Conservation (phyloP, 495 filamentous ascomycete species). For the Thozetella sp. region DNA sequence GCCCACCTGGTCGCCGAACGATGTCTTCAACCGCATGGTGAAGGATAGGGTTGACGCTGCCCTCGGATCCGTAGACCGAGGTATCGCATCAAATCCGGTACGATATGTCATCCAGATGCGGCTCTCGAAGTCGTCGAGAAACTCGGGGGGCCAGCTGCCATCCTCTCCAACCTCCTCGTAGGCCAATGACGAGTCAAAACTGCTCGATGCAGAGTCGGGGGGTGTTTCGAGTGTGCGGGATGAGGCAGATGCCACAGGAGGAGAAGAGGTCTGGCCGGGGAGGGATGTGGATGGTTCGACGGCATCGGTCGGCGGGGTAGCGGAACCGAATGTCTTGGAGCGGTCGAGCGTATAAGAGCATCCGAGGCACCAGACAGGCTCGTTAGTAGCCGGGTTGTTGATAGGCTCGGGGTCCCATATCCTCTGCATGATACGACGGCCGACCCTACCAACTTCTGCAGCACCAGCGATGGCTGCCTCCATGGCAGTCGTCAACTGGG, state of each 20-base stretch:
- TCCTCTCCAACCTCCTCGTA: constrained; percentile 49
- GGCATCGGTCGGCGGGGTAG: constrained; percentile 18
- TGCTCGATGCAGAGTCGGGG: constrained; percentile 45
- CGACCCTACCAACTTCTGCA: constrained; percentile 32
- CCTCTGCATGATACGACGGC: constrained; percentile 83
- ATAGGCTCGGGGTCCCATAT: constrained; percentile 94
- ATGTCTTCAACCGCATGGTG: constrained; percentile 78
- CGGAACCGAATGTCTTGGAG: constrained; percentile 19
- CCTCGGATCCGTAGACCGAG: constrained; percentile 71
- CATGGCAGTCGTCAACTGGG: constrained; percentile 33
- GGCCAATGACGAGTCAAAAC: constrained; percentile 48
- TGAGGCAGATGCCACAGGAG: constrained; percentile 8
- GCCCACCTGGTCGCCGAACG: constrained; percentile 75
- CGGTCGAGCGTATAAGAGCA: constrained; percentile 62
- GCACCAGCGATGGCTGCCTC: constrained; percentile 40
- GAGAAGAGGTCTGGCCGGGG: constrained; percentile 5
- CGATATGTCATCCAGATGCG: constrained; percentile 97
- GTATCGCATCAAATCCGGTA: constrained; percentile 81
- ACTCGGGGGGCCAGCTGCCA: constrained; percentile 80
- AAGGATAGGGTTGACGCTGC: constrained; percentile 79
- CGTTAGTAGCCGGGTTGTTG: constrained; percentile 71
- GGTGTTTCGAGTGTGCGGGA: constrained; percentile 36
- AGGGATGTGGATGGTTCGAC: constrained; percentile 1
- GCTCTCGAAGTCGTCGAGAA: constrained; percentile 91
- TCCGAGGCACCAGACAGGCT: constrained; percentile 88